Conservation (phyloP, 2,329 filamentous ascomycete species). For the Curvularia verruculosa region DNA sequence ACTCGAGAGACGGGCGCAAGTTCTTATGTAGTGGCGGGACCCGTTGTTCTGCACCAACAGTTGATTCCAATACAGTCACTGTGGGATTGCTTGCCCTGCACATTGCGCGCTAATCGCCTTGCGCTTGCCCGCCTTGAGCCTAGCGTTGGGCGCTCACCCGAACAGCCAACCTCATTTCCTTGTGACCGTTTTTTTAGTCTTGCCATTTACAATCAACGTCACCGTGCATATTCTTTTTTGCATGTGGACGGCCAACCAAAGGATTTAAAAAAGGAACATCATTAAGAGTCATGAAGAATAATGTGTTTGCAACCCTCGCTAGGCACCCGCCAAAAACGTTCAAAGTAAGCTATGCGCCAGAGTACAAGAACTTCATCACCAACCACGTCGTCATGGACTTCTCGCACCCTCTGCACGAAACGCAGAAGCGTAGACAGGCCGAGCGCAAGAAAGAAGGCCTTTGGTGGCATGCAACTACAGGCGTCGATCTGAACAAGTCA, state of each 20-base stretch:
- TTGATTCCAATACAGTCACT: conserved; percentile 18
- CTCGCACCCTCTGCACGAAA: conserved; percentile 36
- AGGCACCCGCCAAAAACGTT: conserved; percentile 25
- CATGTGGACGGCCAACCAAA: conserved; percentile 1
- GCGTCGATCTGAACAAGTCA: conserved; percentile 35
- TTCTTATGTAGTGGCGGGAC: conserved; percentile 21
- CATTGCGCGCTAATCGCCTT: conserved; percentile 16
- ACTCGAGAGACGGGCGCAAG: conserved; percentile 9
- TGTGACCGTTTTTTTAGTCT: neutral
- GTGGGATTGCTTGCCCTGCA: conserved; percentile 21
- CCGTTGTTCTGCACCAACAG: conserved; percentile 21
- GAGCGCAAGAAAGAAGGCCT: conserved; percentile 35
- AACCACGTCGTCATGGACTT: conserved; percentile 29
- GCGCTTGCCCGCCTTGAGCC: conserved; percentile 4
- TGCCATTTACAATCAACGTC: conserved; percentile 4
- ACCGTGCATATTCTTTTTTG: conserved; percentile 8
- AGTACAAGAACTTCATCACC: conserved; percentile 33
- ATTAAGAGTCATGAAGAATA: conserved; percentile 28
- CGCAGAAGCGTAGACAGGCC: conserved; percentile 24
- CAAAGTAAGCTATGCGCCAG: conserved; percentile 30
- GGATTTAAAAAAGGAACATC: neutral
- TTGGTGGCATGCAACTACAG: conserved; percentile 42
- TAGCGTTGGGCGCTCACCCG: conserved; percentile 13
- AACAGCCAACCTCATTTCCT: conserved; percentile 4
- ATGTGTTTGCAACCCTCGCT: conserved; percentile 16